Evolutionary conservation across 768 basidiomycete genomes (phyloP).

Genomic region (Boletus rubropictus): DNA sequence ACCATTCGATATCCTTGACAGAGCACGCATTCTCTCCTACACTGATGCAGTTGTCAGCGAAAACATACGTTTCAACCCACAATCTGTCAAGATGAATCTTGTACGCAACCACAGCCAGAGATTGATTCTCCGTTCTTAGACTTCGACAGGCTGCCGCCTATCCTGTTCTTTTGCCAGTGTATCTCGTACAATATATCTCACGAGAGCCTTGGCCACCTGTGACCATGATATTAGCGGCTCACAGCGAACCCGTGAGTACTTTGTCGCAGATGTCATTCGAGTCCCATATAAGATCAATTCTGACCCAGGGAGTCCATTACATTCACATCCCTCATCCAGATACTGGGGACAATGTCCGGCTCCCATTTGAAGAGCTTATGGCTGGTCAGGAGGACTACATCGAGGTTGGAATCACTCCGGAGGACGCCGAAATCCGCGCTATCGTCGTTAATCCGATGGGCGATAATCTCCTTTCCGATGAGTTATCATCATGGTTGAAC

Average conservation of each 20-base stretch:
- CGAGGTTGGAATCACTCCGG: constrained; percentile 5
- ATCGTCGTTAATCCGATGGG: constrained; percentile 16
- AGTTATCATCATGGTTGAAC: constrained; percentile 27
- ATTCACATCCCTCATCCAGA: constrained; percentile 25
- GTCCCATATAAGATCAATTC: neutral
- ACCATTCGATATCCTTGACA: constrained; percentile 46
- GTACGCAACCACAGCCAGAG: constrained; percentile 30
- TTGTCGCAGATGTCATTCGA: neutral
- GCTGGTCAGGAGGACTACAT: constrained; percentile 22
- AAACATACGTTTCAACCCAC: constrained; percentile 38
- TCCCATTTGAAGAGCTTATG: constrained; percentile 24
- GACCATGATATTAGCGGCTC: constrained; percentile 27
- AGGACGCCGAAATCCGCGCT: constrained; percentile 15
- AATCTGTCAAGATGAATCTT: constrained; percentile 40
- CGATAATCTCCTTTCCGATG: constrained; percentile 32
- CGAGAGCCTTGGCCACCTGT: constrained; percentile 23
- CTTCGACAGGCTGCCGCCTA: constrained; percentile 48
- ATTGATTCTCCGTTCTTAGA: constrained; percentile 4
- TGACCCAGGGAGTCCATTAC: constrained; percentile 22
- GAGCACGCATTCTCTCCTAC: constrained; percentile 31
- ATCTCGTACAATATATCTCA: constrained; percentile 48
- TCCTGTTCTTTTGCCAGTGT: constrained; percentile 60
- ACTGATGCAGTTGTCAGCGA: constrained; percentile 34
- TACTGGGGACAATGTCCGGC: constrained; percentile 8
- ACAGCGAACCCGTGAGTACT: constrained; percentile 23